Evolutionary conservation across 228 moss, liverwort and hornwort genomes (phyloP).

Genomic region (Sphagnum magellanicum): DNA sequence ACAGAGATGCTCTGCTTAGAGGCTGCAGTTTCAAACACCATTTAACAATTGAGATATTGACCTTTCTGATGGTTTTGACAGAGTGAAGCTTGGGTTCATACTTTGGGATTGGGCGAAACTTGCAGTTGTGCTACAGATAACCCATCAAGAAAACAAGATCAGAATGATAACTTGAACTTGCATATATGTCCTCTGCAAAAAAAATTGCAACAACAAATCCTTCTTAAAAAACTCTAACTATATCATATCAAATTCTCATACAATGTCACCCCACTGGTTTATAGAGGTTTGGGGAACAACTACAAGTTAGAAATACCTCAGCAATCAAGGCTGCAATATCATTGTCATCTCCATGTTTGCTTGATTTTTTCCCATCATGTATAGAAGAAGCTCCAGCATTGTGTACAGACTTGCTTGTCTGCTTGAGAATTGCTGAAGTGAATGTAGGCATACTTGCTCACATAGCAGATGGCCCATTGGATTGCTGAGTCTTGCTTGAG

Average conservation of each 20-base stretch:
- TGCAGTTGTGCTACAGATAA: conserved; percentile 48
- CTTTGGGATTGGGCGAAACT: conserved; percentile 48
- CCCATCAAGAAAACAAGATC: not conserved
- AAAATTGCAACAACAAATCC: too few relatives aligned
- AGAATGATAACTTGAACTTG: too few relatives aligned
- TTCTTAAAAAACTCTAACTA: too few relatives aligned
- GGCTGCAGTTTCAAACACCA: too few relatives aligned
- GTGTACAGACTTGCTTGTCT: conserved; percentile 14
- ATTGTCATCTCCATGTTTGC: conserved; percentile 17
- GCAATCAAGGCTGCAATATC: conserved; percentile 43
- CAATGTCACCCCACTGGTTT: not conserved
- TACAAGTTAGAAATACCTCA: conserved; percentile 42
- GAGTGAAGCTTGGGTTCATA: conserved; percentile 59
- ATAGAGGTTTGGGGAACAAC: too few relatives aligned
- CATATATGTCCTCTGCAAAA: too few relatives aligned
- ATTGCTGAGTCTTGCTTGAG: conserved; percentile 12
- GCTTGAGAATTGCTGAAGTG: conserved; percentile 25
- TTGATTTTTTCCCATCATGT: too few relatives aligned
- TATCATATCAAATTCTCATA: too few relatives aligned
- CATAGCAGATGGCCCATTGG: conserved; percentile 36
- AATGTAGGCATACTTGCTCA: conserved; percentile 47
- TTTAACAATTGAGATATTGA: too few relatives aligned
- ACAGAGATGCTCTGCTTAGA: too few relatives aligned
- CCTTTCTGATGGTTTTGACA: conserved; percentile 56
- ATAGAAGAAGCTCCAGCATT: conserved; percentile 11